A percentile compares a stretch with the other conserved stretches of the same genome.
Evolutionary conservation across 2,329 filamentous ascomycete genomes (phyloP).

Genomic region (Penicillium sp.): DNA sequence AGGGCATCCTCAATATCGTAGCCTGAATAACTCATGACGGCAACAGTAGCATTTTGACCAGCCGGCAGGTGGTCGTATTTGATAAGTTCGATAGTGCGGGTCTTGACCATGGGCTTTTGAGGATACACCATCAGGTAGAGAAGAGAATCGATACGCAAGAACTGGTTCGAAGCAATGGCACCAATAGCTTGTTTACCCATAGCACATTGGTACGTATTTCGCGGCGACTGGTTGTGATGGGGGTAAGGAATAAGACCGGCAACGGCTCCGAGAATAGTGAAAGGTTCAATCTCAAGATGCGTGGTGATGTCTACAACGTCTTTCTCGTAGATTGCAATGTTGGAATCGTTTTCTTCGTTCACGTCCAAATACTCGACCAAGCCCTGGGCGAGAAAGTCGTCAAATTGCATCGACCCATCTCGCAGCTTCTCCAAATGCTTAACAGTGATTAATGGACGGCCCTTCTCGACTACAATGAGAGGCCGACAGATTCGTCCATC

Average conservation of each 20-base stretch:
- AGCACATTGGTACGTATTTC: conserved; percentile 98
- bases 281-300: conserved; percentile 96
- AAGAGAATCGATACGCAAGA: conserved; percentile 91
- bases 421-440: conserved; percentile 78
- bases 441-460: conserved; percentile 72
- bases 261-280: conserved; percentile 91
- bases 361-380: conserved; percentile 96
- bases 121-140: conserved; percentile 97
- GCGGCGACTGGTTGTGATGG: conserved; percentile 96
- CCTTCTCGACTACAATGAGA: conserved; percentile 89
- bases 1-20: conserved; percentile 99
- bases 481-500: conserved; percentile 95
- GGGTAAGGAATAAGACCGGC: conserved; percentile 96
- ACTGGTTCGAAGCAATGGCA: conserved; percentile 96
- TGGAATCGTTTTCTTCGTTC: conserved; percentile 95
- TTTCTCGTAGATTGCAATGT: conserved; percentile 84
- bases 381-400: conserved; percentile 86
- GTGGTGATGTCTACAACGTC: conserved; percentile 81
- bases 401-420: conserved; percentile 80
- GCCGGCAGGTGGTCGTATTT: conserved; percentile 97
- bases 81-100: conserved; percentile 91
- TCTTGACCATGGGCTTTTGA: conserved; percentile 95
- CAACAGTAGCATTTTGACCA: conserved; percentile 93
- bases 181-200: conserved; percentile 99
- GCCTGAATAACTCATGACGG: conserved; percentile 98